Base-by-base conservation (phyloP, 495 filamentous ascomycete genomes). In the Penicillium samsonianum region DNA sequence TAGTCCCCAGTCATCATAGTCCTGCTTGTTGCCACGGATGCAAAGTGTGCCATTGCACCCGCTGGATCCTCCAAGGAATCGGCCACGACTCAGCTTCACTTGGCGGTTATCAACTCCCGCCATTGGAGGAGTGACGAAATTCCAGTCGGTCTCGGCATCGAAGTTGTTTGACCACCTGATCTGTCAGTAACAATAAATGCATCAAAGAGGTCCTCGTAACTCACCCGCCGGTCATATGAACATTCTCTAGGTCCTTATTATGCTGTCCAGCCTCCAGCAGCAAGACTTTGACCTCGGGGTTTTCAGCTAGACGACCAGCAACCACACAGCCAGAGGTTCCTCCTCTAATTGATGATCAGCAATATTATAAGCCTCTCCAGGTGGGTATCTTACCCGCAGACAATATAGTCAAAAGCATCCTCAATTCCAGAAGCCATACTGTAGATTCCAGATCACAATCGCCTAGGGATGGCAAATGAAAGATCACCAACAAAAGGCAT, bases 21-120 rank as follows among this genome's bases (percentile, higher is more conserved):
- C 84, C 42, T 81, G 80, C 43, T 80, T 80, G 52, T 68, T 73
- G 20, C 84, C 85, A 10, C 83, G 83, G 37, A 86, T 76, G 65
- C 81, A 85, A n/a, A 84, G 75, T 35, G 80, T 86, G 50, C 83
- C 83, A 69, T 87, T 88, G 55, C 80, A 78, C 16, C 80, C 83
- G 57, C 77, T 82, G 45, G 73, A 80, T 5, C 84, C 84, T 23
- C 85, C 82, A 16, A 88, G 76, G 53, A 81, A 80, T 53, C 77
- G 80, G 31, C 84, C 86, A 47, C 83, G 78, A 43, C 80, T 86
- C 50, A 81, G 73, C 59, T 85, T 83, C 55, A 83, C 78, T 49
- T 78, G 76, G 37, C 83, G 78, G 38, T 80, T 73, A 42, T 82
- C 72, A 25, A 84, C 77, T 4, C 80, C 82, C 5, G 74, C 59